Conservation (phyloP, 1,139 yeast species). For the Debaryomyces sp. region DNA sequence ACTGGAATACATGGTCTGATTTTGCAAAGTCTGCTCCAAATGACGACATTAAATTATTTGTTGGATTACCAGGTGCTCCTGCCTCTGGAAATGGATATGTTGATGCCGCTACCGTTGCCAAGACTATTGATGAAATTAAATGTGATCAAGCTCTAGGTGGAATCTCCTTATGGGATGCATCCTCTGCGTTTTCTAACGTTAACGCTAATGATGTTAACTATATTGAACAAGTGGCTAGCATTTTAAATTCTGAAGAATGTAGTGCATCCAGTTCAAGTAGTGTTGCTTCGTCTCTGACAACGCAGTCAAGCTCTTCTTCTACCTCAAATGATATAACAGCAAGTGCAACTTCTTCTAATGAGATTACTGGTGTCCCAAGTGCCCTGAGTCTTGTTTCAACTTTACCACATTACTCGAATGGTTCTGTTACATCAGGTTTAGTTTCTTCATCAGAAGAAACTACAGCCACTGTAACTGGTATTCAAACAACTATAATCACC, state of each 20-base stretch:
- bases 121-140: constrained; percentile 17
- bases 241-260: constrained; percentile 9
- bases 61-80: constrained; percentile 31
- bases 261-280: constrained; percentile 10
- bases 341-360: constrained; percentile 2
- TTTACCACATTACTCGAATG: background rate
- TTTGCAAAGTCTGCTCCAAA: constrained; percentile 27
- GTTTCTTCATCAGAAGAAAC: constrained; percentile 20
- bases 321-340: constrained; percentile 6
- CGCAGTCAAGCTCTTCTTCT: background rate
- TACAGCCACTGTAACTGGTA: constrained; percentile 13
- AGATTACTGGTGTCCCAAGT: background rate
- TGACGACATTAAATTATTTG: constrained; percentile 27
- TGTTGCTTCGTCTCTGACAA: constrained; percentile 7
- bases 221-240: constrained; percentile 9
- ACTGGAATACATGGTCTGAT: constrained; percentile 29
- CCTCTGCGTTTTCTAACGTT: constrained; percentile 18
- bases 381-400: background rate
- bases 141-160: constrained; percentile 27
- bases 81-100: constrained; percentile 27
- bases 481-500: constrained; percentile 21
- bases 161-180: constrained; percentile 32
- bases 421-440: background rate
- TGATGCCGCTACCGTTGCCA: constrained; percentile 16
- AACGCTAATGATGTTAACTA: constrained; percentile 9